Conservation (phyloP, 176 grass and related monocot species). For the Typha latifolia region DNA sequence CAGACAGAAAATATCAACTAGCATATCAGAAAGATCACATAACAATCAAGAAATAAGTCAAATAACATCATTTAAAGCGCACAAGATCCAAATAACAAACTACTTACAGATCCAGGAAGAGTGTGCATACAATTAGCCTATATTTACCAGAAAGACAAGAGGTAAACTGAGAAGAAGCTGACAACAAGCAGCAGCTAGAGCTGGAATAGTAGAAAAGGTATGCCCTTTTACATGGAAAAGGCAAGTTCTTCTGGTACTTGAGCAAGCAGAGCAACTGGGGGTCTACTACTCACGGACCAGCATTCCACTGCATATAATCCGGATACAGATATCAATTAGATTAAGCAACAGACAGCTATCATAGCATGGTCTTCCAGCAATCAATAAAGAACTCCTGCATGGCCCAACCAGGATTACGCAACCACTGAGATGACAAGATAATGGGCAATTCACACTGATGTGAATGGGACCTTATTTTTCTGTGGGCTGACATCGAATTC, state of each 20-base stretch:
- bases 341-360: constrained; percentile 6
- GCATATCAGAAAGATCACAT: background rate
- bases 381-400: background rate
- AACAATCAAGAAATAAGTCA: background rate
- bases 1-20: background rate
- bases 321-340: constrained; percentile 15
- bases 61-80: background rate
- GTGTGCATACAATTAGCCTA: background rate
- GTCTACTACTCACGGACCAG: constrained; percentile 18
- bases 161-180: background rate
- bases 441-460: background rate
- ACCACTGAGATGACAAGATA: background rate
- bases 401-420: background rate
- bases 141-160: background rate
- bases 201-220: too few relatives aligned
- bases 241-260: constrained; percentile 13
- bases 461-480: background rate
- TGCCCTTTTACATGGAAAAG: background rate
- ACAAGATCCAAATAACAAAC: constrained; percentile 1
- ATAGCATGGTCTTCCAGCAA: background rate
- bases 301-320: constrained; percentile 6
- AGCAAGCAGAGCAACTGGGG: constrained; percentile 9
- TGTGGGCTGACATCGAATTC: too few relatives aligned
- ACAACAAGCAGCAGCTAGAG: too few relatives aligned
- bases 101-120: background rate